Evolutionary conservation across 1,139 yeast genomes (phyloP).

Genomic region (Nematodospora anomalae): DNA sequence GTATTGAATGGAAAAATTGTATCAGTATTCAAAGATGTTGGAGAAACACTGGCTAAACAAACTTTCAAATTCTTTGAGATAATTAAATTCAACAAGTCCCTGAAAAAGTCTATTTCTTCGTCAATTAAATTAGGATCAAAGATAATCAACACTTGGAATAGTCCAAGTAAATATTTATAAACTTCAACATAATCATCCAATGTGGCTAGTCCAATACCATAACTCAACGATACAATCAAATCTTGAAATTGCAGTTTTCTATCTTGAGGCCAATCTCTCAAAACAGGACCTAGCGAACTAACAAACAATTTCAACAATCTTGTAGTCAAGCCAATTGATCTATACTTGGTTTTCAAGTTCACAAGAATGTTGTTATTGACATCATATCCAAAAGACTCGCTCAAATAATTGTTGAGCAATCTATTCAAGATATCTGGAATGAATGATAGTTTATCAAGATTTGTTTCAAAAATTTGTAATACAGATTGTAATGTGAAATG

Average conservation of each 20-base stretch:
- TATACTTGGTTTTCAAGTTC: conserved; percentile 32
- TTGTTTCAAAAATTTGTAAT: conserved; percentile 53
- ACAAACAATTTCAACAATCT: conserved; percentile 31
- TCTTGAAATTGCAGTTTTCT: conserved; percentile 28
- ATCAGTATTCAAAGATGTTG: conserved; percentile 37
- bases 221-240: conserved; percentile 30
- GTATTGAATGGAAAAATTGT: conserved; percentile 43
- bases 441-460: conserved; percentile 49
- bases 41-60: conserved; percentile 34
- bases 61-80: conserved; percentile 40
- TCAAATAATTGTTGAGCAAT: conserved; percentile 49
- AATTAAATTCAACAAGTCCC: conserved; percentile 31
- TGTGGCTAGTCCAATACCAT: conserved; percentile 35
- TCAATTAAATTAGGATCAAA: conserved; percentile 40
- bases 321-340: conserved; percentile 25
- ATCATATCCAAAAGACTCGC: conserved; percentile 49
- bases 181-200: conserved; percentile 30
- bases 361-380: conserved; percentile 23
- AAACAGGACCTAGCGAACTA: conserved; percentile 42
- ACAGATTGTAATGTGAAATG: conserved; percentile 68
- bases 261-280: conserved; percentile 24
- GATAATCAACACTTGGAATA: conserved; percentile 42
- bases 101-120: conserved; percentile 32
- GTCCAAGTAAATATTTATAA: conserved; percentile 26
- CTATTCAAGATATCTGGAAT: conserved; percentile 48